Conservation (phyloP, 371 early-diverging fungal species). For the Mortierella sp. region DNA sequence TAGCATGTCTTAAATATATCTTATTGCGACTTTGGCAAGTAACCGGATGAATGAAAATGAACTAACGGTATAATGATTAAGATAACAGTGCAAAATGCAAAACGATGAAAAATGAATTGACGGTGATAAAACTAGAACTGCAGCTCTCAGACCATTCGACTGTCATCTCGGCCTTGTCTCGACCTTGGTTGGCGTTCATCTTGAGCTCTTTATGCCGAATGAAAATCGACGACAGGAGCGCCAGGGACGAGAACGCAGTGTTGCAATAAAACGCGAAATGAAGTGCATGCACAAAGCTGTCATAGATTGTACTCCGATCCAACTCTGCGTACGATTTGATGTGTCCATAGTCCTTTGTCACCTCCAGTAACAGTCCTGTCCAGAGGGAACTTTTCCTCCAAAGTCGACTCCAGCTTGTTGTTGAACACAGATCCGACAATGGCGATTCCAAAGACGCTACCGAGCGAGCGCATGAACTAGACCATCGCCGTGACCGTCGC, state of each 20-base stretch:
- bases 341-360: not conserved
- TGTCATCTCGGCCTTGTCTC: too few species aligned
- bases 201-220: too few species aligned
- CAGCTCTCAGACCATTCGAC: too few species aligned
- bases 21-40: not conserved
- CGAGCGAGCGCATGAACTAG: slow-evolving; percentile 59
- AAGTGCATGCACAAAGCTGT: slow-evolving; percentile 13
- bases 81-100: not conserved
- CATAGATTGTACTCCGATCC: slow-evolving; percentile 12
- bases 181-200: too few species aligned
- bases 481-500: slow-evolving; percentile 69
- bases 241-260: not conserved
- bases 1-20: too few species aligned
- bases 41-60: not conserved
- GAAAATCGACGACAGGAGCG: too few species aligned
- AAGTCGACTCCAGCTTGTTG: slow-evolving; percentile 31
- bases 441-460: slow-evolving; percentile 60
- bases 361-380: not conserved
- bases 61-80: too few species aligned
- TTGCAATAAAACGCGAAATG: slow-evolving; percentile 24
- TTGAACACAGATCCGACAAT: slow-evolving; percentile 61
- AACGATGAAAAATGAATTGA: too few species aligned
- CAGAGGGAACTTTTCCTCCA: slow-evolving; percentile 3
- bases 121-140: too few species aligned
- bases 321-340: not conserved